A percentile compares a stretch with the other conserved stretches of the same genome.
Conservation (phyloP, 1,284 basidiomycete species). For the Ganoderma multipileum region DNA sequence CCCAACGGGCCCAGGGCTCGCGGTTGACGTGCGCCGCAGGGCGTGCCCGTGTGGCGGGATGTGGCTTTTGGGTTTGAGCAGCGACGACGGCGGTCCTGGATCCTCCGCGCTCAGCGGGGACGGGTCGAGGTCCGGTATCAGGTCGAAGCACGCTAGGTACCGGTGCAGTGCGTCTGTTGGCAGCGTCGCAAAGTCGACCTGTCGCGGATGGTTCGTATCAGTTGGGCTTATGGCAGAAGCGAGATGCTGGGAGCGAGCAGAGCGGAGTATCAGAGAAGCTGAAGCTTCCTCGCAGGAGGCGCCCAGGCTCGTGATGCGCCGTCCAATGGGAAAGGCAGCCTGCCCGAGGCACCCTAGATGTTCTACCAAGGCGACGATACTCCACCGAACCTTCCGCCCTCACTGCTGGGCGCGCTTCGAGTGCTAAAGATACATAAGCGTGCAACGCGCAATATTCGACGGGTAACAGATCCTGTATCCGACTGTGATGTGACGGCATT, state of each 20-base stretch:
- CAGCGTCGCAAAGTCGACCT: conserved; percentile 78
- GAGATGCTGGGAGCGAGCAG: conserved; percentile 2
- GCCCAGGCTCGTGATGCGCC: conserved; percentile 7
- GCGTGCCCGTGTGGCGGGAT: conserved; percentile 46
- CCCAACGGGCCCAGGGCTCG: conserved; percentile 42
- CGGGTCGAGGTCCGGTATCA: conserved; percentile 71
- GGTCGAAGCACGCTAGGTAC: conserved; percentile 73
- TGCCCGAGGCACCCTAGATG: conserved; percentile 7
- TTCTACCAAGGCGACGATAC: conserved; percentile 25
- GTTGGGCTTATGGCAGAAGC: conserved; percentile 16
- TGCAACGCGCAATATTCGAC: not conserved
- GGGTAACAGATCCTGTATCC: not conserved
- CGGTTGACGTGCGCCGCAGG: conserved; percentile 39
- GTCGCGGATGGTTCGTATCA: conserved; percentile 28
- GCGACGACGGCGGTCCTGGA: conserved; percentile 68
- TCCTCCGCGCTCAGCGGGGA: conserved; percentile 69
- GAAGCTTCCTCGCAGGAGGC: not conserved
- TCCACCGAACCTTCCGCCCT: conserved; percentile 13
- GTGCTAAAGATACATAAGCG: not conserved
- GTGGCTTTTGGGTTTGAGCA: conserved; percentile 49
- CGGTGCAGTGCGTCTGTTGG: conserved; percentile 64
- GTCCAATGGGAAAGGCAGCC: not conserved
- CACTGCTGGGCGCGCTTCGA: not conserved
- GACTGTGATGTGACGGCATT: conserved; percentile 2
- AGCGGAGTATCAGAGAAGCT: conserved; percentile 3